These are phyloP conservation scores for Neonectria punicea DNA, from an alignment of 2,329 filamentous ascomycete species.

Conservation along the genomic window DNA sequence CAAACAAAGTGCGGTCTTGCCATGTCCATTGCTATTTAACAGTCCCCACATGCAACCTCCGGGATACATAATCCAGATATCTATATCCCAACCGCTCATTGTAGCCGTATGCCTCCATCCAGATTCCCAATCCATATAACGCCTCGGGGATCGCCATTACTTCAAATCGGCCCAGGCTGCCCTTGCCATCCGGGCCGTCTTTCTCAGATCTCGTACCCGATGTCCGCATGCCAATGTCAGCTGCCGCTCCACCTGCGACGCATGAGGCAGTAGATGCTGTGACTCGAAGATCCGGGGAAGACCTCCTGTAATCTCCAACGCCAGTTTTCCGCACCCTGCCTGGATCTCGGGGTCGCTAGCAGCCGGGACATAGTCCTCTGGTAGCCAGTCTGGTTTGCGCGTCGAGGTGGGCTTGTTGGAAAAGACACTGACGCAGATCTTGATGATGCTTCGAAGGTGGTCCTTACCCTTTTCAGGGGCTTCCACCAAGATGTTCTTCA, in stretches of 20 bases:
- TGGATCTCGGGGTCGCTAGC: conserved; percentile 35
- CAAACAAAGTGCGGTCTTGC: neutral
- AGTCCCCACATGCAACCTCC: conserved; percentile 16
- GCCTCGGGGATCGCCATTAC: conserved; percentile 25
- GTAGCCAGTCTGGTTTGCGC: conserved; percentile 45
- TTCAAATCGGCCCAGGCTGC: conserved; percentile 59
- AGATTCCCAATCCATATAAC: conserved; percentile 19
- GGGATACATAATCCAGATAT: conserved; percentile 20
- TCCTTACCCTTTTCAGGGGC: conserved; percentile 57
- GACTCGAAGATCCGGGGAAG: conserved; percentile 62
- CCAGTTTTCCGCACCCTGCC: conserved; percentile 56
- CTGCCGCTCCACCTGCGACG: conserved; percentile 57
- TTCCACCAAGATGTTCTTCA: conserved; percentile 59
- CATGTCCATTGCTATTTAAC: conserved; percentile 13
- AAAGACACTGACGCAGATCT: conserved; percentile 55
- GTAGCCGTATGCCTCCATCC: neutral
- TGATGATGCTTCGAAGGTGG: conserved; percentile 61
- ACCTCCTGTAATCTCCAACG: conserved; percentile 58
- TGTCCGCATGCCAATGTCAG: conserved; percentile 65
- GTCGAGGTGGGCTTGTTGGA: conserved; percentile 44
- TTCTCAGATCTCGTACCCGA: conserved; percentile 62
- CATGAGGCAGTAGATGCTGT: conserved; percentile 56
- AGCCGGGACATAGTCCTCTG: conserved; percentile 36
- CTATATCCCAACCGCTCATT: conserved; percentile 16
- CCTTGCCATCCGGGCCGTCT: conserved; percentile 59